phyloP scores from a whole-genome alignment of 176 grass and related monocot genomes.

The Zoysia pacifica region DNA sequence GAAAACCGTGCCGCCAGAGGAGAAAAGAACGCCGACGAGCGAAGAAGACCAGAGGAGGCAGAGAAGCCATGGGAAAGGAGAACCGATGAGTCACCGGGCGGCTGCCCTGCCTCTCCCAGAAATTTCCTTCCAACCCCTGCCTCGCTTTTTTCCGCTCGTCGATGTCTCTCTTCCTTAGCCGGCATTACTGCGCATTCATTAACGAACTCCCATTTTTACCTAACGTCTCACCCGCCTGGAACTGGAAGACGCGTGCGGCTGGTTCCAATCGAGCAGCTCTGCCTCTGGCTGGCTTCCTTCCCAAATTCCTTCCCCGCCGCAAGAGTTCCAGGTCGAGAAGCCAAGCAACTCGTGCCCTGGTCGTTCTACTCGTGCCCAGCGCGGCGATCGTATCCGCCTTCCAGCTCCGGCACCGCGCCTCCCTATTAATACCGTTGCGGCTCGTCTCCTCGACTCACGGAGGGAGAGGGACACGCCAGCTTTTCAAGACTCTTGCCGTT shows the following conservation, averaged over 20 bases:
- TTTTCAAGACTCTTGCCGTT: constrained; percentile 22
- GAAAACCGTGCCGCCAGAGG: neutral
- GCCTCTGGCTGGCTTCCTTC: neutral
- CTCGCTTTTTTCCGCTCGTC: neutral
- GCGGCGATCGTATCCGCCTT: constrained; percentile 34
- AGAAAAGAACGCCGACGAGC: neutral
- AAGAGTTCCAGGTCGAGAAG: constrained; percentile 29
- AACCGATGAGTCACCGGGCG: neutral
- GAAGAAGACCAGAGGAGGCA: too few species aligned
- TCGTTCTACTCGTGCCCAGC: neutral
- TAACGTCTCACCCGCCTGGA: neutral
- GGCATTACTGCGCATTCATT: neutral
- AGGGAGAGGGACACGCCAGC: neutral
- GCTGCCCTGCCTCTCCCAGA: neutral
- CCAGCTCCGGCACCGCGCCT: constrained; percentile 16
- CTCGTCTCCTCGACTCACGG: constrained; percentile 27
- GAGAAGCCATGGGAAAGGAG: neutral
- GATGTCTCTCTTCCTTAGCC: neutral
- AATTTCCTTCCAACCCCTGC: neutral
- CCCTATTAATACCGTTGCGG: constrained; percentile 55
- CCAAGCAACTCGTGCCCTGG: neutral
- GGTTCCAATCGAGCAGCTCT: neutral
- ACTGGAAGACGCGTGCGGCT: constrained; percentile 18
- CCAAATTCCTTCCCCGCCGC: neutral
- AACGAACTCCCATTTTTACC: neutral